Evolutionary conservation across 139 green algal species (phyloP), one percentile per base, ranked within the genome.

Genomic region (Edaphochlamys debaryana): DNA sequence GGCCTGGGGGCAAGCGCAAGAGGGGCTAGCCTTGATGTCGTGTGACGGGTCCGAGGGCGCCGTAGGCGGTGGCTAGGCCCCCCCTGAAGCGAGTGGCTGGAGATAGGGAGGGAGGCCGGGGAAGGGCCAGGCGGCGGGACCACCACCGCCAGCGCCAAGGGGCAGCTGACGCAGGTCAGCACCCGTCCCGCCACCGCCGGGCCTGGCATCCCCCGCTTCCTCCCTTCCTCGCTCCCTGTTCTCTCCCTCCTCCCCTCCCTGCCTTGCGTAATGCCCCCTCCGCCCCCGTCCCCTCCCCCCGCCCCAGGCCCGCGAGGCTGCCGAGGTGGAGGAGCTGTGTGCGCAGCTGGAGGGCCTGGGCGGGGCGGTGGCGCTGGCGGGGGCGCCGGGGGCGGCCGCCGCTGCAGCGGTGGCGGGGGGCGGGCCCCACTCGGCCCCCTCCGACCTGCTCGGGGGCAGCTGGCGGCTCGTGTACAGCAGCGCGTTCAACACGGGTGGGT

Each of bases 391-490:
- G 38, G 38, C 22, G 15, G 25, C 36, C 23, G 38, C 1, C 25
- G 38, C 22, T 23, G 34, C 30, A 22, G 7, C 67, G 25, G 34
- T 8, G 38, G 13, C 69, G 29, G 30, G 3, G 42, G 5, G 20
- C 3, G n/a, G 30, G 15, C 27, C 41, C 19, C 8, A 13, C 4
- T 20, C 1, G 4, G 11, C 37, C 11, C 7, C 48, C 19, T 4
- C 32, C 60, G n/a, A 52, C 63, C 25, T 54, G 36, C 75, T 95
- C 74, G 84, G 67, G 11, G 88, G 90, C 56, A 82, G 72, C 41
- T 93, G 89, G 89, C 87, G 86, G 48, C 79, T 94, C 50, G 54
- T 93, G 11, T 94, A 93, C 79, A 79, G 66, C 50, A 82, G 56
- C 42, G 87, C 80, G 25, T 94, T 94, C 82, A 78, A 87, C 69